Percentiles rank a stretch among this genome's conserved stretches.
These are phyloP conservation scores for Volvox africanus DNA, from an alignment of 139 green algal species.

Conservation along the genomic window DNA sequence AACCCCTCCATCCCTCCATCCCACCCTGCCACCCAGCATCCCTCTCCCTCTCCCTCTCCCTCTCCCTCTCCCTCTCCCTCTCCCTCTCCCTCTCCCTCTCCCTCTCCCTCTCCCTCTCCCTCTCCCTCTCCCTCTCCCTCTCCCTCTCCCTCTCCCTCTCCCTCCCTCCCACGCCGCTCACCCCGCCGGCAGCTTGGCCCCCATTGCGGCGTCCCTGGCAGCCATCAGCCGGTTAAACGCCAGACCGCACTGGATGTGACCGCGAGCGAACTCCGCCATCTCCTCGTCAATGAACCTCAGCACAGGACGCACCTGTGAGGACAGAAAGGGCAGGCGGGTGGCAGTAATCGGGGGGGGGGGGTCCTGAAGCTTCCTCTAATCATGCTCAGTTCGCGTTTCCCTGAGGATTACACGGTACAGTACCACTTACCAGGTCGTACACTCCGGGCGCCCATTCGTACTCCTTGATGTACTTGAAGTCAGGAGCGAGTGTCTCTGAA, in stretches of 20 bases:
- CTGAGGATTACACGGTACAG: no score
- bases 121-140: neutral
- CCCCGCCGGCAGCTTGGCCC: neutral
- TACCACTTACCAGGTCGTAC: constrained; percentile 12
- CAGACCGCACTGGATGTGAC: neutral
- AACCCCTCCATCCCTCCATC: no score
- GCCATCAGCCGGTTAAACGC: constrained; percentile 3
- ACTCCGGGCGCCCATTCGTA: constrained; percentile 35
- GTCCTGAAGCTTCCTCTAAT: no score
- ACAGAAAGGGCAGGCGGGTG: no score
- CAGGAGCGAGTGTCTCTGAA: neutral
- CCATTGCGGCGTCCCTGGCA: neutral
- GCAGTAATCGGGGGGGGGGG: no score
- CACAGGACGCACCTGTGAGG: constrained; percentile 3
- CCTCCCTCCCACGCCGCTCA: neutral
- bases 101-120: no score
- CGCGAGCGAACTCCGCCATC: constrained; percentile 8
- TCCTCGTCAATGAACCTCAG: constrained; percentile 18
- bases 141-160: no score
- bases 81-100: no score
- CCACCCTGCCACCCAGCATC: no score
- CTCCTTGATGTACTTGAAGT: constrained; percentile 51
- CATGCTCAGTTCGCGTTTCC: no score
- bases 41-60: no score
- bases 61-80: no score